Base-by-base conservation (phyloP, 108 stramenopile genomes). In the Chaetoceros tenuissimus region DNA sequence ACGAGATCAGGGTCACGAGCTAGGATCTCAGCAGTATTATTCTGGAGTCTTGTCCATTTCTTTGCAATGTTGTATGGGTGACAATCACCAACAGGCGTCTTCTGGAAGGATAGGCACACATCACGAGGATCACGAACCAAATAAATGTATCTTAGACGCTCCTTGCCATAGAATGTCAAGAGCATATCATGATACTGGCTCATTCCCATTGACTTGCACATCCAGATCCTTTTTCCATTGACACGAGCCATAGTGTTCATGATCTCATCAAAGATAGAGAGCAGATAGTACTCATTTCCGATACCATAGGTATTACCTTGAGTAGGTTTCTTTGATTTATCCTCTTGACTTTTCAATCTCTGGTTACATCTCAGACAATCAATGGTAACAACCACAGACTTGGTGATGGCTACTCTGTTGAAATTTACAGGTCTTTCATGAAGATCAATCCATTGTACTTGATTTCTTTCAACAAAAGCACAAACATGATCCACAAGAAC, bases 201-300 rank as follows among this genome's bases (percentile, higher is more conserved):
- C 71, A 72, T 72, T 20, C 71, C 71, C 71, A 72, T 72, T 2
- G 31, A 48, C 64, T 71, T 71, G 59, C 69, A 71, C 24, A 71
- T 30, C 69, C 69, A 71, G 13, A 60, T 31, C 43, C 26, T 29
- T 46, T 72, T 72, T 22, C 65, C 65, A 57, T 72, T 72, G 8
- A 53, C 65, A 21, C 56, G 55, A 3, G 71, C 47, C 13, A 51
- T 31, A 43, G 27, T 43, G 10, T 59, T 49, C 64, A 66, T 66
- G 52, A 72, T 60, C 5, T 59, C 64, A 51, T 72, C 71, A 50
- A 72, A 66, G 8, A 72, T 28, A 18, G 55, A 24, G 18, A 72
- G 51, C 18, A 72, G 64, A 43, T 72, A 72, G 7, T 46, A 53
- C 16, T 30, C 34, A 8, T 54, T 44, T 21, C 53, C 52, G 8